A percentile compares a stretch with the other conserved stretches of the same genome.
These are phyloP conservation scores for Groenewaldozyma auringiensis DNA, from an alignment of 1,139 yeast genomes.

Conservation along the genomic window DNA sequence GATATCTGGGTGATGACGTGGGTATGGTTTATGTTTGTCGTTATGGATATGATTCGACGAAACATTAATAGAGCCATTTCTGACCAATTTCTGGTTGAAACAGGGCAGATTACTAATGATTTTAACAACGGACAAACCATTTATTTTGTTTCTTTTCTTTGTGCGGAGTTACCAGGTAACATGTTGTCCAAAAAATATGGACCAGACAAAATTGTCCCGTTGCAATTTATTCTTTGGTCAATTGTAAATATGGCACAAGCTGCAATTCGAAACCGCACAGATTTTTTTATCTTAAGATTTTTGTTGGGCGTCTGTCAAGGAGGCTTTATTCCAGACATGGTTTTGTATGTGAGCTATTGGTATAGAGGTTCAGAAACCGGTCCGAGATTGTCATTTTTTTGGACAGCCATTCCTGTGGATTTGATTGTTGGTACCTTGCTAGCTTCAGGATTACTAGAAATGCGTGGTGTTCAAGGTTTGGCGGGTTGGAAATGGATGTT, in stretches of 20 bases:
- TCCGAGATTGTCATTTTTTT: constrained; percentile 40
- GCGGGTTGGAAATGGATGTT: constrained; percentile 55
- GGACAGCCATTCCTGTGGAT: constrained; percentile 20
- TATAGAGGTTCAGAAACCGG: constrained; percentile 42
- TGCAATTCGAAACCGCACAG: constrained; percentile 30
- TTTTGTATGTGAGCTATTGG: constrained; percentile 44
- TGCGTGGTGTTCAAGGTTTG: constrained; percentile 34
- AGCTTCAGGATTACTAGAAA: constrained; percentile 40
- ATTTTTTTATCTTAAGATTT: constrained; percentile 37
- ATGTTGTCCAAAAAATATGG: constrained; percentile 43
- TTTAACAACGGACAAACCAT: constrained; percentile 43
- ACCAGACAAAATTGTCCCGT: constrained; percentile 46
- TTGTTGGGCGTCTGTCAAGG: constrained; percentile 43
- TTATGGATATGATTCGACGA: constrained; percentile 43
- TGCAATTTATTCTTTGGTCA: constrained; percentile 44
- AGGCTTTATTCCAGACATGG: constrained; percentile 45
- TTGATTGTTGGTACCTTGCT: constrained; percentile 31
- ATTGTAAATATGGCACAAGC: constrained; percentile 40
- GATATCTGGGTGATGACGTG: constrained; percentile 38
- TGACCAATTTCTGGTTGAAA: constrained; percentile 39
- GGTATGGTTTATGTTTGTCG: constrained; percentile 39
- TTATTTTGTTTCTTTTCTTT: constrained; percentile 36
- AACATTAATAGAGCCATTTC: constrained; percentile 43
- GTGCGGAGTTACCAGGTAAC: constrained; percentile 46
- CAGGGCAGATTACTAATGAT: constrained; percentile 39